phyloP scores from a whole-genome alignment of 2,329 filamentous ascomycete species.

The Botrytis fabae region DNA sequence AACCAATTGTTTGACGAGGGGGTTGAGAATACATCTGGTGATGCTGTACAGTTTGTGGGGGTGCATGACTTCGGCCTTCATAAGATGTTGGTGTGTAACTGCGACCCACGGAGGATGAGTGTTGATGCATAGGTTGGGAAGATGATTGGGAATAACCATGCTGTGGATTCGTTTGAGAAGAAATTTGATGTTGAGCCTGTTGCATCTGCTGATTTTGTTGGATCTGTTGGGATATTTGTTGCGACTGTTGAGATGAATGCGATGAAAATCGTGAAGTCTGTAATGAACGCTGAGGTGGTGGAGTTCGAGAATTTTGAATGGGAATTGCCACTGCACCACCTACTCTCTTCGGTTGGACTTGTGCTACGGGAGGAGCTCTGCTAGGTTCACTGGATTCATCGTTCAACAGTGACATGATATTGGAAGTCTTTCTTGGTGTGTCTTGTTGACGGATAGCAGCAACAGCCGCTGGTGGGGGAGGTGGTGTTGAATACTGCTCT shows the following conservation, averaged over 20 bases:
- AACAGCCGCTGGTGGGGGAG: constrained; percentile 40
- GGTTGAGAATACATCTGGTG: constrained; percentile 39
- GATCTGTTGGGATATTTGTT: constrained; percentile 21
- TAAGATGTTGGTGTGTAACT: constrained; percentile 38
- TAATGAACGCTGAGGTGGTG: constrained; percentile 37
- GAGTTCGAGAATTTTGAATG: constrained; percentile 27
- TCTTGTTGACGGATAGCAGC: constrained; percentile 46
- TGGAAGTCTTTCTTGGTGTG: constrained; percentile 60
- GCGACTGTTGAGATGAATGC: constrained; percentile 31
- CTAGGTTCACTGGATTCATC: constrained; percentile 50
- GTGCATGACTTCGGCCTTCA: constrained; percentile 45
- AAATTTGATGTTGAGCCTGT: constrained; percentile 48
- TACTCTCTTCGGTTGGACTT: constrained; percentile 32
- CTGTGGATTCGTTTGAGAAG: constrained; percentile 44
- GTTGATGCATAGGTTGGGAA: constrained; percentile 50
- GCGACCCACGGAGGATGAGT: constrained; percentile 43
- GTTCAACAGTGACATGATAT: constrained; percentile 62
- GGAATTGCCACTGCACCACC: constrained; percentile 30
- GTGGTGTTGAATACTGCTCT: constrained; percentile 34
- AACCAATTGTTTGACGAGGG: constrained; percentile 35
- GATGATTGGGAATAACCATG: constrained; percentile 53
- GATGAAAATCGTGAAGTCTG: constrained; percentile 44
- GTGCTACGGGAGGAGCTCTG: constrained; percentile 34
- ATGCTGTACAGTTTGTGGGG: constrained; percentile 40
- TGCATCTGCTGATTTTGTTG: constrained; percentile 28